phyloP scores from a whole-genome alignment of 768 basidiomycete genomes.

The Hortiboletus flavorubellus region DNA sequence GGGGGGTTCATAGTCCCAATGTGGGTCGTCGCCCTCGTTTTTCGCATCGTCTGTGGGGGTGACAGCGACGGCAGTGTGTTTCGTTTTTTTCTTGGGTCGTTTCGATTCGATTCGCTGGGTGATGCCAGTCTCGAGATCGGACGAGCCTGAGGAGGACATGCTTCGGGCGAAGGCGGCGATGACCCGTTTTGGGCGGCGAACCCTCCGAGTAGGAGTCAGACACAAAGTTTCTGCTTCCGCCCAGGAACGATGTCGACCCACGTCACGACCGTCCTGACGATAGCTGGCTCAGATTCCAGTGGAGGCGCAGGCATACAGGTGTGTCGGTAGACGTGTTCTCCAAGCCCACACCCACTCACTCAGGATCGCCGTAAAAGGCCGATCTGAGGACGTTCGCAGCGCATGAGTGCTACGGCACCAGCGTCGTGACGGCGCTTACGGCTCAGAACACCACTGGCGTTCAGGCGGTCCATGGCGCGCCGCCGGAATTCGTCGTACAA shows the following conservation, averaged over 20 bases:
- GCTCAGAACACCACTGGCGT: slow-evolving; percentile 90
- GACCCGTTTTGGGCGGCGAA: background rate
- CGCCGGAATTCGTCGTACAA: slow-evolving; percentile 65
- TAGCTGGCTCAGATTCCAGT: slow-evolving; percentile 78
- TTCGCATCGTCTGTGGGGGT: slow-evolving; percentile 30
- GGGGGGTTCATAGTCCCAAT: slow-evolving; percentile 63
- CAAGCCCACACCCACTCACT: background rate
- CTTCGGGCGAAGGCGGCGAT: background rate
- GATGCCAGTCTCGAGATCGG: slow-evolving; percentile 14
- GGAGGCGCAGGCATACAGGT: slow-evolving; percentile 93
- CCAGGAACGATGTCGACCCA: slow-evolving; percentile 5
- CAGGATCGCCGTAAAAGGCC: slow-evolving; percentile 45
- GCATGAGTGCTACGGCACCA: slow-evolving; percentile 73
- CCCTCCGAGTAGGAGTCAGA: too few species aligned
- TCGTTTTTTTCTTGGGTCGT: slow-evolving; percentile 15
- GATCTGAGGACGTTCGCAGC: slow-evolving; percentile 86
- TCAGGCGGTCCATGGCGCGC: slow-evolving; percentile 63
- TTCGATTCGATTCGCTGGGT: slow-evolving; percentile 5
- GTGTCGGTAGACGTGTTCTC: slow-evolving; percentile 5
- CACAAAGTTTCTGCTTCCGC: background rate
- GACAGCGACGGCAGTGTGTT: background rate
- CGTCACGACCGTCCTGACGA: slow-evolving; percentile 52
- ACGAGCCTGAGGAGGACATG: slow-evolving; percentile 22
- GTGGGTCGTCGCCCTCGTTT: slow-evolving; percentile 52
- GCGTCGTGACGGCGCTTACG: slow-evolving; percentile 80